Base-by-base conservation (phyloP, 129 eudicot species). In the Silybum marianum region DNA sequence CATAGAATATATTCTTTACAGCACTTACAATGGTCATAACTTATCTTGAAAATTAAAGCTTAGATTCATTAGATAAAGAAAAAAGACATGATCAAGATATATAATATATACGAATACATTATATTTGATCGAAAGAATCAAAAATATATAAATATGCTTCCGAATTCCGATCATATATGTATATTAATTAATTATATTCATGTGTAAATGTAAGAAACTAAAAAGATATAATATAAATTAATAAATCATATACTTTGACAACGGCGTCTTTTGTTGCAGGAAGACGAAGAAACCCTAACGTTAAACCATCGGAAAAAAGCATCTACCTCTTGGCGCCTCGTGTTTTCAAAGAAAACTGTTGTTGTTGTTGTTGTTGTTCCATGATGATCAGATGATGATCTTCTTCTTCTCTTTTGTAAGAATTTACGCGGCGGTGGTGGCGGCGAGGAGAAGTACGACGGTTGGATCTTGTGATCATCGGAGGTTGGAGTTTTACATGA, bases 281-380 rank as follows among this genome's bases (percentile, higher is more conserved):
- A 75, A 3, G 85, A 82, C 1, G 83, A 83, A 72, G 83, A 44
- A 83, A 72, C 79, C 86, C 83, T 78, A 78, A 63, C 1, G 22
- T 69, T 78, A 62, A 83, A 83, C 30, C 36, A 23, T 30, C 44
- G 79, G 40, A 78, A 83, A 74, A 83, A 83, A 25, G 39, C 75
- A 72, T 78, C 79, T 72, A 83, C 86, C 83, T 83, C 86, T 78
- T 63, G 60, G 1, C 83, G 83, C 75, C 86, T 78, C 9, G 79
- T 30, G 24, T 42, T 72, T 40, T 83, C 86, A 4, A 83, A 78
- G 83, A 83, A 83, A 24, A 78, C 79, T 13, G 51, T 5, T 4
- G 60, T 71, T 36, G 66, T 2, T 9, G 72, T 75, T 13, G 51
- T 5, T 4, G 60, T 71, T 36, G 66, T 2, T 9, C 26, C 78